phyloP scores from a whole-genome alignment of 257 asterid species.

The Salvia splendens region DNA sequence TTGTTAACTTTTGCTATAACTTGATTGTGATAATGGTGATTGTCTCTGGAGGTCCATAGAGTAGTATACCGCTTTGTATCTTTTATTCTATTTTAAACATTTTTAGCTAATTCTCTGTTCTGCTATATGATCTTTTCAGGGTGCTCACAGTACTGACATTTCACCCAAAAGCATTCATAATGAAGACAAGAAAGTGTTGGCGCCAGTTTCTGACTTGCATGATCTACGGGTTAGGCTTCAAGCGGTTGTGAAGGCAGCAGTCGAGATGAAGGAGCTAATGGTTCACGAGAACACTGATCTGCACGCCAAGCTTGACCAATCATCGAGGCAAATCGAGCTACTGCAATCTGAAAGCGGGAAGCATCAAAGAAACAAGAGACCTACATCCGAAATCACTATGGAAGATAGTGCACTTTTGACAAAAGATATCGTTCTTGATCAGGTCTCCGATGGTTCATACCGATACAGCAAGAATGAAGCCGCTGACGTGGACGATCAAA shows the following conservation, averaged over 20 bases:
- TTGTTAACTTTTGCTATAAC: neutral
- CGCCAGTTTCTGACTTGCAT: conserved; percentile 44
- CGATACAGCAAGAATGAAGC: conserved; percentile 62
- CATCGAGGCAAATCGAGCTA: conserved; percentile 61
- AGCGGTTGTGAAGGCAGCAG: conserved; percentile 54
- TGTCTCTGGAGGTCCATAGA: neutral
- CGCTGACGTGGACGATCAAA: conserved; percentile 43
- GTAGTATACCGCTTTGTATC: neutral
- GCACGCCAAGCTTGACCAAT: conserved; percentile 66
- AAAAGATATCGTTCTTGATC: conserved; percentile 94
- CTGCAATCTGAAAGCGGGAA: conserved; percentile 60
- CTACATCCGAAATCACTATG: conserved; percentile 63
- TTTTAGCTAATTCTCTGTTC: conserved; percentile 1
- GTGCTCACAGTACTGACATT: conserved; percentile 31
- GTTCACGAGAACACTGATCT: conserved; percentile 56
- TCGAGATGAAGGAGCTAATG: conserved; percentile 53
- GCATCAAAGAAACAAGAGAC: conserved; percentile 48
- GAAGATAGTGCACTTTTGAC: conserved; percentile 65
- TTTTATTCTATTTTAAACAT: too few species aligned
- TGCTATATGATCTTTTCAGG: conserved; percentile 44
- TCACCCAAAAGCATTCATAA: conserved; percentile 30
- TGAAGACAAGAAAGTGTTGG: conserved; percentile 32
- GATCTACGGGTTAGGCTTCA: conserved; percentile 58
- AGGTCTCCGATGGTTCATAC: conserved; percentile 70
- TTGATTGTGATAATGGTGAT: neutral